Evolutionary conservation across 2,329 filamentous ascomycete species (phyloP).

Genomic region (Fusarium austroafricanum): DNA sequence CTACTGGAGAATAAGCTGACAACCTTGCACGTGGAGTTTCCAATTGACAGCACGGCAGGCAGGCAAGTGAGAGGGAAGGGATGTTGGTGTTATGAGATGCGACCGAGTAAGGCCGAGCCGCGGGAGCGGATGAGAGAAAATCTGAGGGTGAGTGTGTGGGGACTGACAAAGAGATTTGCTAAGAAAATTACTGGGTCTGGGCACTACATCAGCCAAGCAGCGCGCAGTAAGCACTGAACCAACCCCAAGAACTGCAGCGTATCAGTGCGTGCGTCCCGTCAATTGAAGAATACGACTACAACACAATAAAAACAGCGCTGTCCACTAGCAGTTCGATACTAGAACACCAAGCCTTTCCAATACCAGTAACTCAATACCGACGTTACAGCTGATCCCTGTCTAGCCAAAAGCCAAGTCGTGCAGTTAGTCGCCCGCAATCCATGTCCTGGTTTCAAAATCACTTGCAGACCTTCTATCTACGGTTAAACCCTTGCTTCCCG

Average conservation of each 20-base stretch:
- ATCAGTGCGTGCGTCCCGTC: background rate
- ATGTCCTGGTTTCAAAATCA: slow-evolving; percentile 8
- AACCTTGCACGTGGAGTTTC: slow-evolving; percentile 21
- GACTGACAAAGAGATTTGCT: background rate
- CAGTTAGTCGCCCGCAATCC: background rate
- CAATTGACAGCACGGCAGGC: no score
- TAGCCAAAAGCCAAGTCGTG: slow-evolving; percentile 27
- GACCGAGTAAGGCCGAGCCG: slow-evolving; percentile 26
- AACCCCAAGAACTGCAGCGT: background rate
- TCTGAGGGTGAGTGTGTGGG: slow-evolving; percentile 7
- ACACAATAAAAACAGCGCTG: background rate
- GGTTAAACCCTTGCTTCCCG: slow-evolving; percentile 11
- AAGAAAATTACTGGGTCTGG: slow-evolving; percentile 13
- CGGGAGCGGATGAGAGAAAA: slow-evolving; percentile 7
- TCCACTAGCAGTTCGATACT: background rate
- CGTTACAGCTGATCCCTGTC: slow-evolving; percentile 13
- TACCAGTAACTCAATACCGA: background rate
- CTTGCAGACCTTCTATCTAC: slow-evolving; percentile 25
- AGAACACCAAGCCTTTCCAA: background rate
- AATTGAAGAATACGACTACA: slow-evolving; percentile 12
- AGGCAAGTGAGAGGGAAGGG: background rate
- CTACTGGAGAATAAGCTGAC: slow-evolving; percentile 24
- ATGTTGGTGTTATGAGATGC: slow-evolving; percentile 11
- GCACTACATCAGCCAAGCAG: slow-evolving; percentile 4
- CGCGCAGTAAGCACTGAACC: background rate